A percentile compares a stretch with the other conserved stretches of the same genome.
phyloP scores from a whole-genome alignment of 306 rosid species.

The Quercus rubra region DNA sequence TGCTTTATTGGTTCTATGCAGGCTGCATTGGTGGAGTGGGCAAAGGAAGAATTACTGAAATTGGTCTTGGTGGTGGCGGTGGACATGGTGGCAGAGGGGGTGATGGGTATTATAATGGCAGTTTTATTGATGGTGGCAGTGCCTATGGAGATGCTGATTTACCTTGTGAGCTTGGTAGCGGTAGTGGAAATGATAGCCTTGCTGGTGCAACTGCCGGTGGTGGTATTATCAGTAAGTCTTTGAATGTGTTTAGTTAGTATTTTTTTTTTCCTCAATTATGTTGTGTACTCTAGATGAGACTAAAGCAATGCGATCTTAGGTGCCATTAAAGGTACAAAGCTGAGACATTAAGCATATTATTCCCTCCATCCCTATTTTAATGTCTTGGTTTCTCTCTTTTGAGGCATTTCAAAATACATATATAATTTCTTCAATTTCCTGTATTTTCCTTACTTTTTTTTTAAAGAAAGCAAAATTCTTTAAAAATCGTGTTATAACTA shows the following conservation, averaged over 20 bases:
- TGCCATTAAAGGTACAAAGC: neutral
- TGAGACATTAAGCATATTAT: neutral
- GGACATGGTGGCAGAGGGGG: conserved; percentile 99
- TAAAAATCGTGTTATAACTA: no score
- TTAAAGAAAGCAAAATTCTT: no score
- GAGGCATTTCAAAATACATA: no score
- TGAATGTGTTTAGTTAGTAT: neutral
- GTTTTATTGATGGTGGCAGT: conserved; percentile 77
- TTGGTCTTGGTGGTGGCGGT: conserved; percentile 88
- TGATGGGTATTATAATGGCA: conserved; percentile 76
- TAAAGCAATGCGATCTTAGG: neutral
- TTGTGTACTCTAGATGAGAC: conserved; percentile 8
- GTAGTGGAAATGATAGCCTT: conserved; percentile 83
- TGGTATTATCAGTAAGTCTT: conserved; percentile 82
- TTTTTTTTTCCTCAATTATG: neutral
- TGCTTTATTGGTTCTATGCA: conserved; percentile 30
- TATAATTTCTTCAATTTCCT: no score
- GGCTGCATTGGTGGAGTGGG: conserved; percentile 93
- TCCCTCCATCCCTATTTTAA: no score
- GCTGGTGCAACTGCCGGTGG: conserved; percentile 95
- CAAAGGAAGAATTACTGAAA: conserved; percentile 55
- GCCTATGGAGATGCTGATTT: conserved; percentile 79
- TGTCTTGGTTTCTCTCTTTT: no score
- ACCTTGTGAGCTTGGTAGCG: conserved; percentile 99
- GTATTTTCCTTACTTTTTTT: no score